Percentiles rank a stretch among this genome's conserved stretches.
Evolutionary conservation across 2,329 filamentous ascomycete species (phyloP).

Genomic region (Xylariaceae sp.): DNA sequence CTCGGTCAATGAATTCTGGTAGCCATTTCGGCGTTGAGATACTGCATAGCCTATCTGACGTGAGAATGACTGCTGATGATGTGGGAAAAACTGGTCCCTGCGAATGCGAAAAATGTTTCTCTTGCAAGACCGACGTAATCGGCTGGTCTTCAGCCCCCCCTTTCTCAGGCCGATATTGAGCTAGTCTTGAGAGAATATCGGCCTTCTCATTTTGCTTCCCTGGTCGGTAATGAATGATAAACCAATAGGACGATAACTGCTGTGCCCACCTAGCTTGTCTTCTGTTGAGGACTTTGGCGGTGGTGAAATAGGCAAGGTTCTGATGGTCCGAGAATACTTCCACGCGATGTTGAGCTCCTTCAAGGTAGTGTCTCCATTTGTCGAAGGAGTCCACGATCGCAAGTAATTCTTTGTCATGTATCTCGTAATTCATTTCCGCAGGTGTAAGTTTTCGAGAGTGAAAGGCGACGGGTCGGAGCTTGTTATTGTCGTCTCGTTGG

Average conservation of each 20-base stretch:
- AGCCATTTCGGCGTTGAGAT: too few species aligned
- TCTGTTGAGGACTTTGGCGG: slow-evolving; percentile 27
- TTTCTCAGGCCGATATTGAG: too few species aligned
- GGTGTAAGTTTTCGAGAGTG: slow-evolving; percentile 17
- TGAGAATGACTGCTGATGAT: too few species aligned
- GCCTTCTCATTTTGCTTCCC: background rate
- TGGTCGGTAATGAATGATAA: slow-evolving; percentile 22
- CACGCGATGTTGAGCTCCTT: slow-evolving; percentile 15
- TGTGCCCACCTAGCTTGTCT: slow-evolving; percentile 28
- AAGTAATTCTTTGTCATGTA: slow-evolving; percentile 41
- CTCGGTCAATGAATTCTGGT: too few species aligned
- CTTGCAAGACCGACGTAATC: too few species aligned
- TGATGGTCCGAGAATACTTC: slow-evolving; percentile 21
- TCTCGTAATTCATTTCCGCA: slow-evolving; percentile 36
- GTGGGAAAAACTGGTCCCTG: too few species aligned
- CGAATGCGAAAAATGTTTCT: too few species aligned
- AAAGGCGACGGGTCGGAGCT: slow-evolving; percentile 18
- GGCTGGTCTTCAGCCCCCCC: too few species aligned
- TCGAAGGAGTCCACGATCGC: slow-evolving; percentile 35
- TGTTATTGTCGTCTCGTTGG: slow-evolving; percentile 1
- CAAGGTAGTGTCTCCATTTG: slow-evolving; percentile 28
- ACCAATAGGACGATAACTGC: slow-evolving; percentile 19
- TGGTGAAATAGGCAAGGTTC: slow-evolving; percentile 33
- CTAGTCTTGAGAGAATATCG: background rate
- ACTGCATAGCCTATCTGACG: too few species aligned